Percentiles rank a stretch among this genome's conserved stretches.
Evolutionary conservation across 257 asterid species (phyloP).

Genomic region (Solanum peruvianum): DNA sequence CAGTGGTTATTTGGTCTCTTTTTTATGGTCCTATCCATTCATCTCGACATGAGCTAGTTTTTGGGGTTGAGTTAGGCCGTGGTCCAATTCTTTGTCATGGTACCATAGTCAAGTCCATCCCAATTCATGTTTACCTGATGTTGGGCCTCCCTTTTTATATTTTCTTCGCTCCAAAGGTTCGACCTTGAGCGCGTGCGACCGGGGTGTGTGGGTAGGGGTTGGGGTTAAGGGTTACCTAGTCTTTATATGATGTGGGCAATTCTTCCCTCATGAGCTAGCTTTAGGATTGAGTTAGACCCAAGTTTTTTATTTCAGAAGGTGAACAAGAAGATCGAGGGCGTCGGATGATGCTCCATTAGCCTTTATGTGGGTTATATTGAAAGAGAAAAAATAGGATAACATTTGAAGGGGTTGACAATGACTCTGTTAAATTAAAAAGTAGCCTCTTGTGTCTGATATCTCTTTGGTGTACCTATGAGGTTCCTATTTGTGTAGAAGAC

Average conservation of each 20-base stretch:
- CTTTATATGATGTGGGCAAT: background rate
- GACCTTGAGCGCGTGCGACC: background rate
- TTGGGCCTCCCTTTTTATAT: background rate
- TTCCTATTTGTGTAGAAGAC: background rate
- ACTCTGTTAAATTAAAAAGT: background rate
- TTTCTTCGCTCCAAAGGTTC: background rate
- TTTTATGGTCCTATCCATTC: background rate
- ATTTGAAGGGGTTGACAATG: background rate
- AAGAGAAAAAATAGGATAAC: background rate
- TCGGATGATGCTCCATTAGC: background rate
- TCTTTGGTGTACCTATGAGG: background rate
- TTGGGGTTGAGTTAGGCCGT: background rate
- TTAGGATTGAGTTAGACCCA: background rate
- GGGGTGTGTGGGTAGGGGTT: no score
- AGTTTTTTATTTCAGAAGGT: background rate
- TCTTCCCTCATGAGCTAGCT: background rate
- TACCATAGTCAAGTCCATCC: background rate
- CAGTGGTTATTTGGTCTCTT: background rate
- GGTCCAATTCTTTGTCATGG: background rate
- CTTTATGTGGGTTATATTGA: background rate
- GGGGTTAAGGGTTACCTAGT: background rate
- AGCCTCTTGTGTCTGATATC: background rate
- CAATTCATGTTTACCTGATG: background rate
- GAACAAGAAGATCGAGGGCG: background rate
- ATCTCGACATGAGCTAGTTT: background rate